Evolutionary conservation across 2,329 filamentous ascomycete genomes (phyloP).

Genomic region (Didymella sp.): DNA sequence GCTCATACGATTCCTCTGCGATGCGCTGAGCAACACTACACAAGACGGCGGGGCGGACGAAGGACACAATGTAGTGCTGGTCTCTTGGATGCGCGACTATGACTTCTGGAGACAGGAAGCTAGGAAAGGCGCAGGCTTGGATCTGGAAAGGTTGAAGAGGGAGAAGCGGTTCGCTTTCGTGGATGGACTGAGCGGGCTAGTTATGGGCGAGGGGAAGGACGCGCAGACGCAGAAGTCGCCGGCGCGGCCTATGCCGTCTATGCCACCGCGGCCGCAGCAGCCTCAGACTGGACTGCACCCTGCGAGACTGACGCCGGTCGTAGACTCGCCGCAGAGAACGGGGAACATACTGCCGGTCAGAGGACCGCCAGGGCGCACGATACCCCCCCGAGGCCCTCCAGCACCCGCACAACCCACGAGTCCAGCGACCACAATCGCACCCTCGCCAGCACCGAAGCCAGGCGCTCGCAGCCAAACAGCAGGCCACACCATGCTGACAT

Average conservation of each 20-base stretch:
- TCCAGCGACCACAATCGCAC: constrained; percentile 2
- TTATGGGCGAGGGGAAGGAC: constrained; percentile 37
- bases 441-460: neutral
- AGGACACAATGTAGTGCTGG: constrained; percentile 66
- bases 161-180: constrained; percentile 73
- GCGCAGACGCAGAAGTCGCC: constrained; percentile 5
- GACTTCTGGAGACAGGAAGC: constrained; percentile 79
- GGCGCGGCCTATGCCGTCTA: neutral
- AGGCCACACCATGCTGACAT: constrained; percentile 34
- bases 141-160: constrained; percentile 67
- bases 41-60: constrained; percentile 40
- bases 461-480: neutral
- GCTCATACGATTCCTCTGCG: constrained; percentile 59
- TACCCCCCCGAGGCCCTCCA: constrained; percentile 25
- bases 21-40: constrained; percentile 48
- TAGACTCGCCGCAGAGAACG: constrained; percentile 2
- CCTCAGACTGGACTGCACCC: constrained; percentile 1
- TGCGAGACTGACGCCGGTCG: neutral
- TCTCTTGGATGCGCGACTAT: constrained; percentile 82
- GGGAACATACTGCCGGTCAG: constrained; percentile 25
- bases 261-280: neutral
- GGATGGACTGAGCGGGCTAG: constrained; percentile 73
- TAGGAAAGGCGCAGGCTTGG: constrained; percentile 73
- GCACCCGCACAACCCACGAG: constrained; percentile 5
- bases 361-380: constrained; percentile 28